Percentiles rank a stretch among this genome's conserved stretches.
These are phyloP conservation scores for Macrolepiota dolichaula DNA, from an alignment of 768 basidiomycete genomes.

Conservation along the genomic window DNA sequence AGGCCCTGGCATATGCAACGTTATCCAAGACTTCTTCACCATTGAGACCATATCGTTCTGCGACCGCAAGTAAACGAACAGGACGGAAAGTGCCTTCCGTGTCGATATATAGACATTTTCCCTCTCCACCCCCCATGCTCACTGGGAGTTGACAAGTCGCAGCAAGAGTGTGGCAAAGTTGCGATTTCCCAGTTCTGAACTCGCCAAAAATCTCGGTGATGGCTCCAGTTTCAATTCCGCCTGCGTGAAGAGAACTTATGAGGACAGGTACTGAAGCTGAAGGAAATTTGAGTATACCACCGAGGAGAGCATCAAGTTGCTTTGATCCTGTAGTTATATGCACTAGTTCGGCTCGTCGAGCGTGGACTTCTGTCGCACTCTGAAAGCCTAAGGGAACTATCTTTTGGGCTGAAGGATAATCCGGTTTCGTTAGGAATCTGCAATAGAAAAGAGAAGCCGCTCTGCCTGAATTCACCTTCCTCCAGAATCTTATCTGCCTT, in stretches of 20 bases:
- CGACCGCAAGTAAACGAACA: slow-evolving; percentile 88
- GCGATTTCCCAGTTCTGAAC: slow-evolving; percentile 97
- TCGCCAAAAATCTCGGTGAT: slow-evolving; percentile 99
- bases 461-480: slow-evolving; percentile 60
- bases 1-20: slow-evolving; percentile 96
- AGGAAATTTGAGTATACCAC: slow-evolving; percentile 50
- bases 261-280: slow-evolving; percentile 10
- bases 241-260: slow-evolving; percentile 31
- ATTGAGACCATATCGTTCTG: slow-evolving; percentile 94
- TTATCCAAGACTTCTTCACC: slow-evolving; percentile 98
- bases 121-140: slow-evolving; percentile 98
- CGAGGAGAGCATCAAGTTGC: slow-evolving; percentile 91
- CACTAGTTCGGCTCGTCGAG: slow-evolving; percentile 90
- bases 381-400: slow-evolving; percentile 97
- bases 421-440: neutral
- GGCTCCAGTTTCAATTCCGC: slow-evolving; percentile 96
- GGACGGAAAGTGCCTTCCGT: slow-evolving; percentile 99
- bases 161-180: slow-evolving; percentile 96
- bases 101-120: slow-evolving; percentile 98
- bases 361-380: slow-evolving; percentile 96
- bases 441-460: neutral
- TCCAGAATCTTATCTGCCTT: slow-evolving; percentile 96
- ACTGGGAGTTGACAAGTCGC: slow-evolving; percentile 98
- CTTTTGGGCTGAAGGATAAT: slow-evolving; percentile 67
- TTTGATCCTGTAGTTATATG: slow-evolving; percentile 97